These are phyloP conservation scores for Rubia yunnanensis DNA, from an alignment of 257 asterid species.

Conservation along the genomic window DNA sequence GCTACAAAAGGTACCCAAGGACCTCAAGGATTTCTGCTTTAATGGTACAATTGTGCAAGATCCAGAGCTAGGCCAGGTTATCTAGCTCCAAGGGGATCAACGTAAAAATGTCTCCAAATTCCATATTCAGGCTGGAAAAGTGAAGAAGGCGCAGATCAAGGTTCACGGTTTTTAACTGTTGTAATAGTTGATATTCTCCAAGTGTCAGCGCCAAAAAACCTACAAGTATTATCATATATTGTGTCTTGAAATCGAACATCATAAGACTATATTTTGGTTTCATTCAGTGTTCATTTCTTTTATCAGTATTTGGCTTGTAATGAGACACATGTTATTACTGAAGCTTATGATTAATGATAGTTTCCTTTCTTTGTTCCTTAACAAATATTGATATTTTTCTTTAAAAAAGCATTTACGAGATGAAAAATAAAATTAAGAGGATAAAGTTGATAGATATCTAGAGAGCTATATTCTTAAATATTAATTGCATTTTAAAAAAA, in stretches of 20 bases:
- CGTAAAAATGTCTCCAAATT: conserved; percentile 71
- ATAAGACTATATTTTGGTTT: conserved; percentile 1
- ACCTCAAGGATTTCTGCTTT: conserved; percentile 86
- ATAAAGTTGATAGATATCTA: too few relatives aligned
- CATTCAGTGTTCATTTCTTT: background rate
- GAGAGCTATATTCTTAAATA: too few relatives aligned
- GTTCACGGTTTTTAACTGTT: conserved; percentile 40
- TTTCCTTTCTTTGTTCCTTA: background rate
- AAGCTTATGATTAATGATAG: background rate
- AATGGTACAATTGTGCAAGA: conserved; percentile 91
- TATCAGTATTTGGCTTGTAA: background rate
- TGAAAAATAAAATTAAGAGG: too few relatives aligned
- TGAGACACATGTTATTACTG: background rate
- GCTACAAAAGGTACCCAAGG: conserved; percentile 47
- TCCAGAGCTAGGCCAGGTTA: conserved; percentile 88
- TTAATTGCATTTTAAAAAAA: too few relatives aligned
- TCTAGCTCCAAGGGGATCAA: conserved; percentile 88
- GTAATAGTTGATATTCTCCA: background rate
- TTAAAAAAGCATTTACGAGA: too few relatives aligned
- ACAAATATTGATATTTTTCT: too few relatives aligned
- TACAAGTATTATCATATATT: background rate
- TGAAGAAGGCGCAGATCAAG: conserved; percentile 45
- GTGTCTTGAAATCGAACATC: conserved; percentile 1
- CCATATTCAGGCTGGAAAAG: conserved; percentile 54
- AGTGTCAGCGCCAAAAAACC: conserved; percentile 13